phyloP scores from a whole-genome alignment of 306 rosid species.

The Dalbergia cochinchinensis region DNA sequence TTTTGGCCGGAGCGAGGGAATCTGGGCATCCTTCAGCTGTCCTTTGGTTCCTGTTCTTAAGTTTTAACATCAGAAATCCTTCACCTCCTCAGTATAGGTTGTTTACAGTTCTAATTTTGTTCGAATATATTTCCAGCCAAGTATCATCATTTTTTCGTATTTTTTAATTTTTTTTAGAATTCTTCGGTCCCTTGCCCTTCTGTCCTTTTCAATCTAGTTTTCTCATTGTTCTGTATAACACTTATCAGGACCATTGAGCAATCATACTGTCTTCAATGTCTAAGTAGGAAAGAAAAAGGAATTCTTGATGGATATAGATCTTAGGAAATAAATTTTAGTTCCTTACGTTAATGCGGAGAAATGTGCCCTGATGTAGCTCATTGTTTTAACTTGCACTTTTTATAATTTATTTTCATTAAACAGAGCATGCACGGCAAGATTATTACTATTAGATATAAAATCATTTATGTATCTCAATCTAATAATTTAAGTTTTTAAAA shows the following conservation, averaged over 20 bases:
- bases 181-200: not conserved
- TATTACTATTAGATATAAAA: too few relatives aligned
- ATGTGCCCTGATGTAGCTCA: not conserved
- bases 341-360: slow-evolving; percentile 6
- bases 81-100: slow-evolving; percentile 46
- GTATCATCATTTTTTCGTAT: slow-evolving; percentile 11
- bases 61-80: slow-evolving; percentile 49
- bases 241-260: slow-evolving; percentile 46
- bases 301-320: too few relatives aligned
- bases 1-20: slow-evolving; percentile 33
- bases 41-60: slow-evolving; percentile 53
- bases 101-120: slow-evolving; percentile 42
- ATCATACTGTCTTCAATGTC: slow-evolving; percentile 38
- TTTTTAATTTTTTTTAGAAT: not conserved
- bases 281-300: too few relatives aligned
- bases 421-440: too few relatives aligned
- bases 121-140: not conserved
- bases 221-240: slow-evolving; percentile 43
- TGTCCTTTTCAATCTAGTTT: slow-evolving; percentile 11
- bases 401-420: too few relatives aligned
- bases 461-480: too few relatives aligned
- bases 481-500: too few relatives aligned
- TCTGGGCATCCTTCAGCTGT: slow-evolving; percentile 35
- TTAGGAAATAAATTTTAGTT: not conserved
- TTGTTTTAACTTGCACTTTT: not conserved